These are phyloP conservation scores for Gypsophila paniculata DNA, from an alignment of 179 eudicot genomes.

Conservation along the genomic window DNA sequence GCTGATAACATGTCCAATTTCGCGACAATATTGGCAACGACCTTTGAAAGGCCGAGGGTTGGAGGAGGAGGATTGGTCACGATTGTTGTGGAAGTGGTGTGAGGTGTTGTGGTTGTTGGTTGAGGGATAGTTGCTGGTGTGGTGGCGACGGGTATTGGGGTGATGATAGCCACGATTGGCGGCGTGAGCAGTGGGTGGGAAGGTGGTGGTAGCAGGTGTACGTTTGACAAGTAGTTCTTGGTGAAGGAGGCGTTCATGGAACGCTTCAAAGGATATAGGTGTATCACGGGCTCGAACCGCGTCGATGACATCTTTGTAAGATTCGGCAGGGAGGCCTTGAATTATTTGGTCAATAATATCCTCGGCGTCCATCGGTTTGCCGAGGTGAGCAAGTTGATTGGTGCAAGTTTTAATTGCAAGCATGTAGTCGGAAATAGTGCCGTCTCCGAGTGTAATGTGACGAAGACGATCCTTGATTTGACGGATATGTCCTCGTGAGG, in stretches of 20 bases:
- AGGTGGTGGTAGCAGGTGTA: not conserved
- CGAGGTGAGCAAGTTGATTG: not conserved
- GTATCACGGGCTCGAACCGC: not conserved
- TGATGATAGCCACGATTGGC: not conserved
- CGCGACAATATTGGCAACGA: not conserved
- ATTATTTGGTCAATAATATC: not conserved
- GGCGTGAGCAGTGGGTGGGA: not conserved
- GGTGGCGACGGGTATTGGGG: not conserved
- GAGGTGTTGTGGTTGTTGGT: not conserved
- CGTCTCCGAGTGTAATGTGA: not conserved
- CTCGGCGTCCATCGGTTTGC: not conserved
- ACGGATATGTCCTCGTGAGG: not conserved
- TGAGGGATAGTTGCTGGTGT: not conserved
- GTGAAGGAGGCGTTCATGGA: not conserved
- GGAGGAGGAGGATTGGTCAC: not conserved
- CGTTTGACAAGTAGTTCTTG: not conserved
- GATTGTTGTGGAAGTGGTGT: not conserved
- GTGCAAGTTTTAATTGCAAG: not conserved
- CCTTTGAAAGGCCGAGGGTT: not conserved
- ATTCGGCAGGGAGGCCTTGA: not conserved
- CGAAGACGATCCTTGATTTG: not conserved
- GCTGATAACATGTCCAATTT: no score
- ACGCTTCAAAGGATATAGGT: not conserved
- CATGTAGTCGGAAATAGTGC: not conserved
- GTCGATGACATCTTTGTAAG: not conserved